Evolutionary conservation across 805 yeast genomes (phyloP).

Genomic region (Yarrowia sp.): DNA sequence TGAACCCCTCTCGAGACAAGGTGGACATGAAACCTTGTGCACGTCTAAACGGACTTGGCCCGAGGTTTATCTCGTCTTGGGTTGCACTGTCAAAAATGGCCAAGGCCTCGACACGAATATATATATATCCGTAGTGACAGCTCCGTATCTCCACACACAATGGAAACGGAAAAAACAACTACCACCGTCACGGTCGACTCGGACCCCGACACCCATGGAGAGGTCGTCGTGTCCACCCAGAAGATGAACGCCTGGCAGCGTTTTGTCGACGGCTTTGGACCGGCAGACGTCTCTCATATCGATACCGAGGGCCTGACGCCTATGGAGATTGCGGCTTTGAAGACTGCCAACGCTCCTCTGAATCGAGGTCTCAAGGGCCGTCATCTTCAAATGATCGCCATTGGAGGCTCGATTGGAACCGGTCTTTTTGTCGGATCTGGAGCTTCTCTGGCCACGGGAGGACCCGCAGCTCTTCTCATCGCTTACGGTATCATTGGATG

Average conservation of each 20-base stretch:
- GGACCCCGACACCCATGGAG: conserved; percentile 15
- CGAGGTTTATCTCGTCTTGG: conserved; percentile 21
- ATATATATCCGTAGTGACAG: neutral
- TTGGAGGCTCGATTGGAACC: conserved; percentile 85
- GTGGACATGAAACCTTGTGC: neutral
- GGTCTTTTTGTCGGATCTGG: conserved; percentile 60
- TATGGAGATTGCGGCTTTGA: conserved; percentile 41
- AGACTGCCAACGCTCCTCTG: conserved; percentile 56
- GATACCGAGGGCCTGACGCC: conserved; percentile 39
- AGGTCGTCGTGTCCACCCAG: conserved; percentile 8
- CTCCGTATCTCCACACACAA: neutral
- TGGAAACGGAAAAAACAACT: neutral
- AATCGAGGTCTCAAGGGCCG: conserved; percentile 44
- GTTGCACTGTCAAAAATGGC: conserved; percentile 5
- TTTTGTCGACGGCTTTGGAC: conserved; percentile 6
- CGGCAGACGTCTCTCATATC: conserved; percentile 34
- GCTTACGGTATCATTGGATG: conserved; percentile 61
- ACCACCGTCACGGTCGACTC: conserved; percentile 19
- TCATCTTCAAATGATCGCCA: conserved; percentile 60
- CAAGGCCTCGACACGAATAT: neutral
- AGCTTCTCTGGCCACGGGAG: conserved; percentile 47
- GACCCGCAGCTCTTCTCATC: conserved; percentile 57
- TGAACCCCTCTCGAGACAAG: conserved; percentile 12
- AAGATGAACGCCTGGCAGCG: conserved; percentile 21
- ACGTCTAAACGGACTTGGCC: neutral